Evolutionary conservation across 2,329 filamentous ascomycete genomes (phyloP), one percentile per base, ranked within the genome.

Genomic region (Talaromyces funiculosus): DNA sequence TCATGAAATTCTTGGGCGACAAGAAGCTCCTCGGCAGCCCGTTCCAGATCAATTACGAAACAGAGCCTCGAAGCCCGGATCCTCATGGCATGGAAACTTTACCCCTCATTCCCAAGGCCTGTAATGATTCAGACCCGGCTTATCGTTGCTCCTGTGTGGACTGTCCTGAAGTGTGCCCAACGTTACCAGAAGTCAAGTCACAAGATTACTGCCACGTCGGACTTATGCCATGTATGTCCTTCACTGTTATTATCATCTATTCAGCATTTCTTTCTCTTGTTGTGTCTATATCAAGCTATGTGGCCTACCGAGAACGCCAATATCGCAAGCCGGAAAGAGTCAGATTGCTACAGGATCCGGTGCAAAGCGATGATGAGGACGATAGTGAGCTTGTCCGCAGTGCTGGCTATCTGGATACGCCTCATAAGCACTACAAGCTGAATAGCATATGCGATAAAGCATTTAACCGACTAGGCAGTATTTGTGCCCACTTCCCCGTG

Each of bases 101-200:
- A 65, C 78, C 89, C 35, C 88, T 92, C 77, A 84, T 79, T 57
- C 84, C 92, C 0, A 93, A 94, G 75, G 86, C 88, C 59, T 99
- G 94, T 81, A 96, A 97, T 72, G 92, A 93, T 66, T 85, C 90
- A 38, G 90, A 97, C 67, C 86, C 90, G 60, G 83, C 84, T 63
- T 97, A 91, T 75, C 86, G 90, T 61, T 99, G 94, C 74, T 90
- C 93, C 56, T 99, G 94, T 68, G 87, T 97, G 40, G 94, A 99
- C 73, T 99, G 94, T 68, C 90, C 89, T 0, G 86, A 84, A 1
- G 88, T 94, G 2, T 99, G 94, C 69, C 90, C 92, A 0, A 85
- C 86, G 67, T 82, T 99, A 18, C 90, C 92, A 0, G 86, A 85
- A 3, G 84, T 97, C n/a, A 79, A 86, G 59, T 80, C 88, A 58